A percentile compares a stretch with the other conserved stretches of the same genome.
Evolutionary conservation across 2,329 filamentous ascomycete species (phyloP).

Genomic region (Xylaria sp.): DNA sequence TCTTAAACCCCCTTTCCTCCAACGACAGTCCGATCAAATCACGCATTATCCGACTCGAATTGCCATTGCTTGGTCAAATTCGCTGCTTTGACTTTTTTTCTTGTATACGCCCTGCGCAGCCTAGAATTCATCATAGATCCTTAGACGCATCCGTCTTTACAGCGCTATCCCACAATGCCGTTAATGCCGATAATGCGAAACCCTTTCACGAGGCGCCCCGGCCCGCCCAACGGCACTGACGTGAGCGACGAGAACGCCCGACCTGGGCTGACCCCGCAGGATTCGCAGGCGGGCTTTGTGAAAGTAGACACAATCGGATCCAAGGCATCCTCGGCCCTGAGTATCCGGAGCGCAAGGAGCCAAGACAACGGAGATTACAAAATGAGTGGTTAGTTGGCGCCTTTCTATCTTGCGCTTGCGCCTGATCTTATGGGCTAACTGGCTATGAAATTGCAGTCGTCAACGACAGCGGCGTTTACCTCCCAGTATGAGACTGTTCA

Average conservation of each 20-base stretch:
- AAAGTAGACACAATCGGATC: conserved; percentile 65
- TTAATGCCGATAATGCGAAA: conserved; percentile 66
- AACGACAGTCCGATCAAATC: background rate
- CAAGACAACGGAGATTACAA: conserved; percentile 74
- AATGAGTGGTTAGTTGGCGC: conserved; percentile 68
- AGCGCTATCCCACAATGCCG: conserved; percentile 31
- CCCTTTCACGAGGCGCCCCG: conserved; percentile 66
- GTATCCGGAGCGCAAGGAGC: conserved; percentile 62
- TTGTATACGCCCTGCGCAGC: background rate
- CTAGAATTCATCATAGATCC: background rate
- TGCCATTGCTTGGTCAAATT: background rate
- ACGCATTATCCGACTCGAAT: background rate
- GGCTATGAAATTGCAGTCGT: conserved; percentile 66
- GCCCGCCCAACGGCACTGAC: conserved; percentile 37
- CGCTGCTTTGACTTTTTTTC: background rate
- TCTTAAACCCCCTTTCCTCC: background rate
- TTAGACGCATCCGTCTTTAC: background rate
- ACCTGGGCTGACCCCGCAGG: conserved; percentile 42
- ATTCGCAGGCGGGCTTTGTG: conserved; percentile 58
- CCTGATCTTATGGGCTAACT: conserved; percentile 21
- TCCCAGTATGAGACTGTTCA: conserved; percentile 67
- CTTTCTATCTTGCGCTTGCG: conserved; percentile 7
- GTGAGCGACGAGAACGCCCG: conserved; percentile 58
- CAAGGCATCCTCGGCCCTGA: conserved; percentile 63
- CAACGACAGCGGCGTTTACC: conserved; percentile 91